Conservation (phyloP, 1,284 basidiomycete species). For the Kwoniella shivajii region DNA sequence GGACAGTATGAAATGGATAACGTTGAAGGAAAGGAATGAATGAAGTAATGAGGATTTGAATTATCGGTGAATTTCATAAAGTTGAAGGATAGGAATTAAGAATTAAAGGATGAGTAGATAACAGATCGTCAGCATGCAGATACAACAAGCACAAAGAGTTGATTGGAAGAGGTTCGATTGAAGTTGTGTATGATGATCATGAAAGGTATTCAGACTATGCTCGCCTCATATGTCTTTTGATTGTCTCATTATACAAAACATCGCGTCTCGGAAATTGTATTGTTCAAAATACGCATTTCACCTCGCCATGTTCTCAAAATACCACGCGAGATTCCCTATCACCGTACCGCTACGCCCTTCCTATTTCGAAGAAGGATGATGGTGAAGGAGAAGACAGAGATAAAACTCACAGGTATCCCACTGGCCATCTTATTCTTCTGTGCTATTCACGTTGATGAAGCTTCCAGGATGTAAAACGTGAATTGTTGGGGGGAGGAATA, state of each 20-base stretch:
- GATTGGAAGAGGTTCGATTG: no score
- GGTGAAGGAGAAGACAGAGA: not conserved
- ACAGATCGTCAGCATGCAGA: not conserved
- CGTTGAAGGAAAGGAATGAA: not conserved
- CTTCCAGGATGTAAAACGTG: not conserved
- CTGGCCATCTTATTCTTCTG: slow-evolving; percentile 24
- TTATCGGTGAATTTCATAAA: not conserved
- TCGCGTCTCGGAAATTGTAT: slow-evolving; percentile 13
- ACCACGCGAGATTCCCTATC: not conserved
- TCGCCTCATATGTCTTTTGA: not conserved
- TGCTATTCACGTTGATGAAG: not conserved
- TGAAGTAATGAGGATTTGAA: not conserved
- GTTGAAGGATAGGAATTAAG: not conserved
- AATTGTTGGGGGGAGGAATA: no score
- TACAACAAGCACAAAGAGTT: no score
- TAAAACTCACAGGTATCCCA: slow-evolving; percentile 35
- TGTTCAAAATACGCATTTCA: not conserved
- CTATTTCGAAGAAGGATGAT: no score
- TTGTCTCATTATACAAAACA: slow-evolving; percentile 8
- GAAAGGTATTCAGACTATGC: slow-evolving; percentile 4
- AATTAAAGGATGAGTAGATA: not conserved
- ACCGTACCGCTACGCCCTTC: no score
- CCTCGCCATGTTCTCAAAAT: slow-evolving; percentile 15
- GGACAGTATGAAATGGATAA: not conserved
- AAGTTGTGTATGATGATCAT: not conserved